A percentile compares a stretch with the other conserved stretches of the same genome.
phyloP scores from a whole-genome alignment of 352 stramenopile genomes.

The Phytopythium oedochilum region DNA sequence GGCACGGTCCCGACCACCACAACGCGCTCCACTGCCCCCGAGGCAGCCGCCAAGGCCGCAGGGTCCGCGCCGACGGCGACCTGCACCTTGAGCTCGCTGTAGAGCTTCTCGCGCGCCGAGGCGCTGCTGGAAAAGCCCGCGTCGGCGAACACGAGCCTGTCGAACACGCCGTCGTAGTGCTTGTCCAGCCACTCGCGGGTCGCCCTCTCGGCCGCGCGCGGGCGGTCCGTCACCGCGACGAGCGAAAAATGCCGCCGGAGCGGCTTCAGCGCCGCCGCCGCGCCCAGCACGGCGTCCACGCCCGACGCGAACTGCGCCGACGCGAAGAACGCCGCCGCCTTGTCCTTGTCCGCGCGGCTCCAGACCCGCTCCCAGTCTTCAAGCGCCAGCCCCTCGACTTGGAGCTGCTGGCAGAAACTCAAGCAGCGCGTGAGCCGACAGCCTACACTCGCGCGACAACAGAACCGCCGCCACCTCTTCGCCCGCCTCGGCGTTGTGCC shows the following conservation, averaged over 20 bases:
- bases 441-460: background rate
- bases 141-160: constrained; percentile 72
- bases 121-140: constrained; percentile 29
- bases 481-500: constrained; percentile 43
- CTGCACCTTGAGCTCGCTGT: constrained; percentile 59
- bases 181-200: constrained; percentile 72
- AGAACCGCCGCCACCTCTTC: constrained; percentile 22
- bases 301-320: constrained; percentile 39
- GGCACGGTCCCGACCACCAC: constrained; percentile 53
- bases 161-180: constrained; percentile 58
- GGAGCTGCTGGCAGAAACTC: constrained; percentile 20
- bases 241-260: constrained; percentile 63
- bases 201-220: constrained; percentile 52
- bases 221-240: constrained; percentile 52
- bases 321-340: constrained; percentile 43
- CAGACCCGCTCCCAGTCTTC: constrained; percentile 31
- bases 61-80: constrained; percentile 43
- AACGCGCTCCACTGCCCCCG: constrained; percentile 20
- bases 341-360: constrained; percentile 12
- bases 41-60: constrained; percentile 16
- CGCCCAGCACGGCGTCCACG: constrained; percentile 23
- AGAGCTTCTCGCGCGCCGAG: constrained; percentile 52
- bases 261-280: constrained; percentile 37
- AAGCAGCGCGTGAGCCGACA: background rate
- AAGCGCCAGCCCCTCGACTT: constrained; percentile 9